These are phyloP conservation scores for Bocquillonia castaneifolia DNA, from an alignment of 441 rosid species.

Conservation along the genomic window DNA sequence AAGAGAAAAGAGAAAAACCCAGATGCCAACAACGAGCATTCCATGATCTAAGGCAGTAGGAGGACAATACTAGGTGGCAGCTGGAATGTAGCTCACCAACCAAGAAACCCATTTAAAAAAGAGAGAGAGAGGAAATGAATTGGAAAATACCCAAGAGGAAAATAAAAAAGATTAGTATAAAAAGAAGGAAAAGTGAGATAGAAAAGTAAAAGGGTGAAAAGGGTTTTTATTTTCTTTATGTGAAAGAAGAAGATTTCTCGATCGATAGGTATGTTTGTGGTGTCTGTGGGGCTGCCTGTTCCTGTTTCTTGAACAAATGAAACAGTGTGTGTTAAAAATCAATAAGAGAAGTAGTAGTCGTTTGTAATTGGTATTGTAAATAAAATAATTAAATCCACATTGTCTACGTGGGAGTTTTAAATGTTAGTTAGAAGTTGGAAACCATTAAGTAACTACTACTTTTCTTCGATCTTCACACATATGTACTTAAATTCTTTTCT, in stretches of 20 bases:
- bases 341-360: not conserved
- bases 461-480: not conserved
- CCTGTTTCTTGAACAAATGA: conserved; percentile 2
- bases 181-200: not conserved
- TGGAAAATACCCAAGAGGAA: no score
- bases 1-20: conserved; percentile 17
- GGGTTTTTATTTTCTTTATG: not conserved
- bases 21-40: conserved; percentile 35
- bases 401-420: not conserved
- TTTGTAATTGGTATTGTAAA: no score
- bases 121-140: conserved; percentile 9
- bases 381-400: no score
- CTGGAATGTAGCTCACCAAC: conserved; percentile 72
- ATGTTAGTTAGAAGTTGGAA: conserved; percentile 23
- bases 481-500: not conserved
- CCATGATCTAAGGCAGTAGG: conserved; percentile 51
- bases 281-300: no score
- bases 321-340: not conserved
- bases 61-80: conserved; percentile 60
- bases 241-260: not conserved
- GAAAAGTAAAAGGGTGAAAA: not conserved
- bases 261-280: not conserved
- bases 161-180: no score
- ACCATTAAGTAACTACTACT: conserved; percentile 16
- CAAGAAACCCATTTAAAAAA: conserved; percentile 23